Evolutionary conservation across 768 basidiomycete species (phyloP).

Genomic region (Rhodosporidiobolus sp.): DNA sequence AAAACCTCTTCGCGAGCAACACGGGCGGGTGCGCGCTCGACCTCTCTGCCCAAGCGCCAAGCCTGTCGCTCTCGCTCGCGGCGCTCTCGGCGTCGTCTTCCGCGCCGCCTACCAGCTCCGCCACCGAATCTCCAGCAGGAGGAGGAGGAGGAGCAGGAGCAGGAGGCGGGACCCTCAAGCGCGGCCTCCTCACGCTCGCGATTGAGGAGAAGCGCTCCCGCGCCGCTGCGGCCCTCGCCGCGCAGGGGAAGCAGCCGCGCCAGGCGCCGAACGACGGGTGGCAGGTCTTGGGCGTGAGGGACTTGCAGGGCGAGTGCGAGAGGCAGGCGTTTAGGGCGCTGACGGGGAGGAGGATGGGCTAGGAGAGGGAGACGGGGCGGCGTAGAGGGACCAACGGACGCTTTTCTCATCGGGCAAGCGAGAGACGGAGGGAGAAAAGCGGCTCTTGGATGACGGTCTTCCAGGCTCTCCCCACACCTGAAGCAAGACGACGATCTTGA

Average conservation of each 20-base stretch:
- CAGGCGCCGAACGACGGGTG: slow-evolving; percentile 25
- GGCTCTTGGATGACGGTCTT: neutral
- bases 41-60: neutral
- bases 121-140: neutral
- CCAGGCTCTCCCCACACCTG: too few species aligned
- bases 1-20: slow-evolving; percentile 19
- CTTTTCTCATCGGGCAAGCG: neutral
- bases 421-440: neutral
- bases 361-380: neutral
- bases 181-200: slow-evolving; percentile 1
- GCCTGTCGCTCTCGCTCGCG: neutral
- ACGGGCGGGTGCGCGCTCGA: slow-evolving; percentile 33
- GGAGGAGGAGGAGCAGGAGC: too few species aligned
- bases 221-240: neutral
- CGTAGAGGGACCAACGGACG: neutral
- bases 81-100: neutral
- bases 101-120: neutral
- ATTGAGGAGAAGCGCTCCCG: slow-evolving; percentile 19
- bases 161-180: neutral
- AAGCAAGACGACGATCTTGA: too few species aligned
- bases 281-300: slow-evolving; percentile 28
- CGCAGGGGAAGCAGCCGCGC: neutral
- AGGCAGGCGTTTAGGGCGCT: slow-evolving; percentile 34
- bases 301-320: slow-evolving; percentile 24
- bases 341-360: slow-evolving; percentile 34